phyloP scores from a whole-genome alignment of 2,329 filamentous ascomycete species.

The Fusarium agapanthi region DNA sequence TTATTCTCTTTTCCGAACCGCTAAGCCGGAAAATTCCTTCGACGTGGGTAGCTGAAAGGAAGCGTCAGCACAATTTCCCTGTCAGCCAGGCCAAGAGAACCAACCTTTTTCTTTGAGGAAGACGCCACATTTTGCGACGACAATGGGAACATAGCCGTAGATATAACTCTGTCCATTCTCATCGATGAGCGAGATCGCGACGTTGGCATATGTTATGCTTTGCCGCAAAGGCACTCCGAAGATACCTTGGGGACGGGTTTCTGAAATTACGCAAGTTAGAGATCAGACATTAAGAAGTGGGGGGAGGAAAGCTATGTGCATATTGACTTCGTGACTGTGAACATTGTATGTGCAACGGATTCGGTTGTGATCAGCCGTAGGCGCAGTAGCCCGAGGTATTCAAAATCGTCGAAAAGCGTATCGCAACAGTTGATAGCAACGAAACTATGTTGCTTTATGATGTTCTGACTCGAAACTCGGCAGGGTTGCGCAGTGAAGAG shows the following conservation, averaged over 20 bases:
- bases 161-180: conserved; percentile 95
- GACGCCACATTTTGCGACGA: conserved; percentile 97
- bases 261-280: conserved; percentile 46
- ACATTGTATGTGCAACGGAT: neutral
- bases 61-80: conserved; percentile 34
- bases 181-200: conserved; percentile 95
- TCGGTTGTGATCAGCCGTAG: neutral
- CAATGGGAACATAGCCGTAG: conserved; percentile 97
- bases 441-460: neutral
- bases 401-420: neutral
- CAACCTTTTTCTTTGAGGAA: conserved; percentile 97
- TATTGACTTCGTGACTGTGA: neutral
- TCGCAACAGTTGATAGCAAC: neutral
- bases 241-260: conserved; percentile 73
- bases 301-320: neutral
- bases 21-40: conserved; percentile 97
- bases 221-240: conserved; percentile 93
- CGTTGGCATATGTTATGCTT: conserved; percentile 97
- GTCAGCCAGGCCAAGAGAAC: conserved; percentile 40
- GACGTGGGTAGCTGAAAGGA: conserved; percentile 79
- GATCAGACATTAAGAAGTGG: neutral
- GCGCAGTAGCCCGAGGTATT: neutral
- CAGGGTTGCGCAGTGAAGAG: conserved; percentile 6
- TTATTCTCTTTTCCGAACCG: conserved; percentile 97
- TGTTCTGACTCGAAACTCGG: neutral